Evolutionary conservation across 495 filamentous ascomycete species (phyloP).

Genomic region (Achaetomiella virescens): DNA sequence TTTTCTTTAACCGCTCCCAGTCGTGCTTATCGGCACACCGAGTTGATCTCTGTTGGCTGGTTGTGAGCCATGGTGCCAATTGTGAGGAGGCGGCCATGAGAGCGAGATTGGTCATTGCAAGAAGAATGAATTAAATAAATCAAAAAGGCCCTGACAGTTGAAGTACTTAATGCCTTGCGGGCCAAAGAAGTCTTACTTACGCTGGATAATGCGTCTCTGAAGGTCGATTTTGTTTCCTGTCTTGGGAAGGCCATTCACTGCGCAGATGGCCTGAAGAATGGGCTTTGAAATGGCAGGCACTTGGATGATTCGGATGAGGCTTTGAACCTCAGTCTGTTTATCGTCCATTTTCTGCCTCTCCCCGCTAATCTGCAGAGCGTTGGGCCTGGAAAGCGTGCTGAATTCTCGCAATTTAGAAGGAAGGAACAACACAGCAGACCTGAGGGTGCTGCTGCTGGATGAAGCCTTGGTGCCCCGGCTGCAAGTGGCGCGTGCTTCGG

Average conservation of each 20-base stretch:
- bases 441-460: not conserved
- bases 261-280: slow-evolving; percentile 67
- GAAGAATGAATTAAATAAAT: not conserved
- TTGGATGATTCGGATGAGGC: slow-evolving; percentile 29
- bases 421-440: not conserved
- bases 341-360: slow-evolving; percentile 5
- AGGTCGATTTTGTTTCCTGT: slow-evolving; percentile 77
- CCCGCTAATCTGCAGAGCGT: not conserved
- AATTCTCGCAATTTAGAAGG: not conserved
- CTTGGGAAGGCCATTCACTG: slow-evolving; percentile 59
- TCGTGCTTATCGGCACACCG: slow-evolving; percentile 10
- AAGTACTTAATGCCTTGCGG: not conserved
- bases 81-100: not conserved
- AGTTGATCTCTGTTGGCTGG: slow-evolving; percentile 17
- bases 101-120: too few relatives aligned
- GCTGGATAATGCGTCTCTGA: slow-evolving; percentile 65
- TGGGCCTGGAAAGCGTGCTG: not conserved
- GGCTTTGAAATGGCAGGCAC: slow-evolving; percentile 50
- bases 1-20: slow-evolving; percentile 17
- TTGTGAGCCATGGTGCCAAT: slow-evolving; percentile 3
- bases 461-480: not conserved
- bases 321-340: slow-evolving; percentile 33
- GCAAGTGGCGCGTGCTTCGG: not conserved
- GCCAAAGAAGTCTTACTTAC: slow-evolving; percentile 39
- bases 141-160: not conserved